Base-by-base conservation (phyloP, 257 asterid species). In the Fraxinus cuspidata region DNA sequence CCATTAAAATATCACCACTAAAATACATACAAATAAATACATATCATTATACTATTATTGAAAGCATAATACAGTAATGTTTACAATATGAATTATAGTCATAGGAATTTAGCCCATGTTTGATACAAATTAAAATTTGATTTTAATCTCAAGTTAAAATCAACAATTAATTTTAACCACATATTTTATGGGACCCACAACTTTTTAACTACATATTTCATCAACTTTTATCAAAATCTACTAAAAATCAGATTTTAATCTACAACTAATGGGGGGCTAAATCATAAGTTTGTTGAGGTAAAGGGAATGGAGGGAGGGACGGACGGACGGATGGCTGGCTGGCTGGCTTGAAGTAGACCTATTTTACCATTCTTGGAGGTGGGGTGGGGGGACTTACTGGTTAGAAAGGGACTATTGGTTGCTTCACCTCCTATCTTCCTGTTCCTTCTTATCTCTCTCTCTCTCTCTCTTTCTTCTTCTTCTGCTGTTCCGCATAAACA, bases 391-490 rank as follows among this genome's bases (percentile, higher is more conserved):
- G 12, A 5, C 11, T 53, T 58, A 7, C 15, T 58, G 9, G 69
- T 27, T 63, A 63, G 69, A 63, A 27, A 63, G 34, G 35, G 69
- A 63, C 69, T 19, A 11, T 63, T 63, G 69, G 34, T 63, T 63
- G 69, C 35, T 63, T 63, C 32, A 63, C 69, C 35, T 63, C 69
- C 69, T 53, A 1, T n/a, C 27, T 63, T 63, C 69, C 69, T 63
- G 69, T 63, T 63, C 69, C 31, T 63, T n/a, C 63, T 21, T 63
- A 25, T 63, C 69, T 25, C 15, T 25, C 34, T 60, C 32, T 58
- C 4, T 58, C 29, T 58, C 13, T 19, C 64, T 1, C 5, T 7
- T 7, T 60, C 32, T 23, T 25, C 34, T 25, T 63, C 34, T 63
- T 10, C 69, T n/a, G 7, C 11, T 58, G 69, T 63, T 63, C 69